A percentile compares a stretch with the other conserved stretches of the same genome.
These are phyloP conservation scores for Stephanodiscus minutulus DNA, from an alignment of 108 stramenopile genomes.

Conservation along the genomic window DNA sequence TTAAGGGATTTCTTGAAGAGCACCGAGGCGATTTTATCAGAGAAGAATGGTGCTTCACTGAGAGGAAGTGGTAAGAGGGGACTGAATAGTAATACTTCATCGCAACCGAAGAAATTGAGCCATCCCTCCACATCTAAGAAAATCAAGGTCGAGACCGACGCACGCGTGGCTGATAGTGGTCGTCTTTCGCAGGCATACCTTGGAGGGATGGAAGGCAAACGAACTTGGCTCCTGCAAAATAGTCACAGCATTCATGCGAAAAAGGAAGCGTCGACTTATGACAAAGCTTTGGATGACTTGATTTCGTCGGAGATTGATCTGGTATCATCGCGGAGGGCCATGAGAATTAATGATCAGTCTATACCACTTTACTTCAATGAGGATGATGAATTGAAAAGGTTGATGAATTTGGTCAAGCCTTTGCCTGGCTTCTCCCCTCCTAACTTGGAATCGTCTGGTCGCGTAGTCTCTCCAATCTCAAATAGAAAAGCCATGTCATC, in stretches of 20 bases:
- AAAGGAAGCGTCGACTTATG: neutral
- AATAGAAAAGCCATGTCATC: neutral
- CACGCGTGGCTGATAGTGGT: conserved; percentile 15
- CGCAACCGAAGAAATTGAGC: conserved; percentile 7
- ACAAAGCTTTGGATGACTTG: conserved; percentile 11
- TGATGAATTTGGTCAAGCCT: conserved; percentile 24
- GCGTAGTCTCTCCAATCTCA: neutral
- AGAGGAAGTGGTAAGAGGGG: conserved; percentile 21
- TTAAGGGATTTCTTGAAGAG: conserved; percentile 40
- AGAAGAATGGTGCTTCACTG: conserved; percentile 1
- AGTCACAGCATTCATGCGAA: neutral
- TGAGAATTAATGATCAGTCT: conserved; percentile 22
- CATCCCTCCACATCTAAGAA: conserved; percentile 13
- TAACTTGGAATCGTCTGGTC: neutral
- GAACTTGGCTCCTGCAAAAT: conserved; percentile 18
- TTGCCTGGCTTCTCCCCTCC: conserved; percentile 4
- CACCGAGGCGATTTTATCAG: conserved; percentile 13
- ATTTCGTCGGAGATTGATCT: conserved; percentile 27
- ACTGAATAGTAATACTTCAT: neutral
- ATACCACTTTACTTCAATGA: conserved; percentile 13
- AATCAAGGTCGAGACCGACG: neutral
- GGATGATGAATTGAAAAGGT: conserved; percentile 16
- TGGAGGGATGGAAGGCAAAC: conserved; percentile 42
- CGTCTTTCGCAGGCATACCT: conserved; percentile 29
- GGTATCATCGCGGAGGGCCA: conserved; percentile 7